Conservation (phyloP, 768 basidiomycete species). For the Crassisporium funariophilum region DNA sequence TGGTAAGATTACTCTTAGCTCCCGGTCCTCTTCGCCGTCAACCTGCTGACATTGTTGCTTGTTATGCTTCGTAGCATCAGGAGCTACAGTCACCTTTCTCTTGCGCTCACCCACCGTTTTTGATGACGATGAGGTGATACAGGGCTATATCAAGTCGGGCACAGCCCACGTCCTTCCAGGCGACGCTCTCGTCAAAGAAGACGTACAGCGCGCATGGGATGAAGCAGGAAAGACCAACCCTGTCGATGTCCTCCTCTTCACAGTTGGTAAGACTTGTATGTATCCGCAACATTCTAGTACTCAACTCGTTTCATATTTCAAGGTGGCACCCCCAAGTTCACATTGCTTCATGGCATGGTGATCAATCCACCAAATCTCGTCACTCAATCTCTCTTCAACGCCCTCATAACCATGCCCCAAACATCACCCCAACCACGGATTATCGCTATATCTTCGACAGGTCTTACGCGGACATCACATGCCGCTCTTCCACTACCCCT, state of each 20-base stretch:
- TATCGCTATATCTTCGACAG: constrained; percentile 54
- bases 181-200: constrained; percentile 55
- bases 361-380: constrained; percentile 58
- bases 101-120: constrained; percentile 56
- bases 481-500: constrained; percentile 47
- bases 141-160: constrained; percentile 50
- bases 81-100: constrained; percentile 64
- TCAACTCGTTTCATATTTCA: background rate
- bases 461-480: constrained; percentile 49
- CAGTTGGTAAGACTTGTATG: constrained; percentile 48
- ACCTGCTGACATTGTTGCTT: background rate
- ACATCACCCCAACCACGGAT: constrained; percentile 45
- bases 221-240: constrained; percentile 37
- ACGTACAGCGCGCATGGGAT: constrained; percentile 56
- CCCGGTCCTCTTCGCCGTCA: background rate
- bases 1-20: constrained; percentile 32
- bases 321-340: constrained; percentile 54
- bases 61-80: constrained; percentile 43
- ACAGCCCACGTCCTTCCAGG: constrained; percentile 59
- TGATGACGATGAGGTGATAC: constrained; percentile 54
- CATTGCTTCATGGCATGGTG: constrained; percentile 47
- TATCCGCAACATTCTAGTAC: background rate
- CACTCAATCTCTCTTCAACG: constrained; percentile 57
- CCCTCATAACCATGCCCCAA: constrained; percentile 53
- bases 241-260: constrained; percentile 61